phyloP scores from a whole-genome alignment of 306 rosid genomes.

The Pterocarpus santalinus region DNA sequence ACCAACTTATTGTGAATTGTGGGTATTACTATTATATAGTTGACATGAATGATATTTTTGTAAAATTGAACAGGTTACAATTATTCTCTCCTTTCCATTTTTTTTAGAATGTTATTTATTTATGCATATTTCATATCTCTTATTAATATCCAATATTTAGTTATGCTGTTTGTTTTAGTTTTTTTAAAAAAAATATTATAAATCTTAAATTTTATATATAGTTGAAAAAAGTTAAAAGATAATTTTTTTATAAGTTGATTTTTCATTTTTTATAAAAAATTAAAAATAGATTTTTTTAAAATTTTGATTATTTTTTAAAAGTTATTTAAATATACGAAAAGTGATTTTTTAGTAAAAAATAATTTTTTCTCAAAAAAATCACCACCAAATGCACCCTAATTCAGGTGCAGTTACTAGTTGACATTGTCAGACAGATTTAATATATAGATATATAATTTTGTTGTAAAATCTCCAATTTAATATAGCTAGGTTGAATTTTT shows the following conservation, averaged over 20 bases:
- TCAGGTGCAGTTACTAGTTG: not conserved
- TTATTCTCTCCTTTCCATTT: not conserved
- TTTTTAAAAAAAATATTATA: too few species aligned
- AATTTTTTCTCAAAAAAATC: too few species aligned
- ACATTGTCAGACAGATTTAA: not conserved
- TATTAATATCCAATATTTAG: not conserved
- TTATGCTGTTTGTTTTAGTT: not conserved
- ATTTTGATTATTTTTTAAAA: too few species aligned
- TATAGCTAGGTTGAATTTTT: not conserved
- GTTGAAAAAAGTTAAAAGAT: too few species aligned
- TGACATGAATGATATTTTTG: not conserved
- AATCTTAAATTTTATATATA: too few species aligned
- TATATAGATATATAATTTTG: not conserved
- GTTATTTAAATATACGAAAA: too few species aligned
- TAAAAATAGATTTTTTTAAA: too few species aligned
- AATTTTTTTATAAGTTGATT: too few species aligned
- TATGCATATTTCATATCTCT: not conserved
- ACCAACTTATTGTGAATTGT: too few species aligned
- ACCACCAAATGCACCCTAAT: not conserved
- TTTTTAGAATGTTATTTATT: not conserved
- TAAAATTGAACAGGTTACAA: not conserved
- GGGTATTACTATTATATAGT: not conserved
- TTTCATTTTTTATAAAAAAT: too few species aligned
- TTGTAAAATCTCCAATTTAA: not conserved
- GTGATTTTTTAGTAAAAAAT: too few species aligned